These are phyloP conservation scores for Hebeloma cylindrosporum DNA, from an alignment of 768 basidiomycete genomes.

Conservation along the genomic window DNA sequence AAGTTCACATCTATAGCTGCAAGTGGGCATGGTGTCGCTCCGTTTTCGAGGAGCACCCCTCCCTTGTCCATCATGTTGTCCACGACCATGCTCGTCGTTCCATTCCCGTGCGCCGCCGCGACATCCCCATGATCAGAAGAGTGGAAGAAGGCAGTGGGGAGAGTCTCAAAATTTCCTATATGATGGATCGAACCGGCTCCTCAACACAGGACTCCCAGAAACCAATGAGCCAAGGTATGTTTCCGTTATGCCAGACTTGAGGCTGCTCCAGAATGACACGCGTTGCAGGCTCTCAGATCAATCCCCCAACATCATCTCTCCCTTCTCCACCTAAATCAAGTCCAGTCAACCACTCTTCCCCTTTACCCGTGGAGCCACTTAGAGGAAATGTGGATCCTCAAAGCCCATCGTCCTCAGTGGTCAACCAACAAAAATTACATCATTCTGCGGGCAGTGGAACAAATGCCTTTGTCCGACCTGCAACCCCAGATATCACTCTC, in stretches of 20 bases:
- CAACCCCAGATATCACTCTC: background rate
- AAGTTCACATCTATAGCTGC: conserved; percentile 35
- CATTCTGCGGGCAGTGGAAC: too few relatives aligned
- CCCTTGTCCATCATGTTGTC: conserved; percentile 47
- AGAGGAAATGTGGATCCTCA: background rate
- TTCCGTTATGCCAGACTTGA: too few relatives aligned
- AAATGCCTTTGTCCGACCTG: too few relatives aligned
- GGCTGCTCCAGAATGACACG: too few relatives aligned
- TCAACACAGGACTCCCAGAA: too few relatives aligned
- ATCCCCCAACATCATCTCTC: conserved; percentile 21
- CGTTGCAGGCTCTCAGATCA: background rate
- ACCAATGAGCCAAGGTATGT: conserved; percentile 15
- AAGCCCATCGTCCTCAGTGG: background rate
- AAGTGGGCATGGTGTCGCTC: conserved; percentile 56
- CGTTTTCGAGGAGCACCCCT: conserved; percentile 36
- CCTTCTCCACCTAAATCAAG: conserved; percentile 37
- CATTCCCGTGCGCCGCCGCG: conserved; percentile 42
- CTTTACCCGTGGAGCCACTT: background rate
- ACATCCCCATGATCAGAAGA: conserved; percentile 43
- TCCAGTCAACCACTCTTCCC: conserved; percentile 18
- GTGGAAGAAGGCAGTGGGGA: conserved; percentile 47
- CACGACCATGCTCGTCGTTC: conserved; percentile 46
- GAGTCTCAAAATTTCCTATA: conserved; percentile 26
- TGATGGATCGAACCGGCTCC: conserved; percentile 1
- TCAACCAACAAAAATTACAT: too few relatives aligned